Evolutionary conservation across 139 green algal genomes (phyloP).

Genomic region (Penium margaritaceum): DNA sequence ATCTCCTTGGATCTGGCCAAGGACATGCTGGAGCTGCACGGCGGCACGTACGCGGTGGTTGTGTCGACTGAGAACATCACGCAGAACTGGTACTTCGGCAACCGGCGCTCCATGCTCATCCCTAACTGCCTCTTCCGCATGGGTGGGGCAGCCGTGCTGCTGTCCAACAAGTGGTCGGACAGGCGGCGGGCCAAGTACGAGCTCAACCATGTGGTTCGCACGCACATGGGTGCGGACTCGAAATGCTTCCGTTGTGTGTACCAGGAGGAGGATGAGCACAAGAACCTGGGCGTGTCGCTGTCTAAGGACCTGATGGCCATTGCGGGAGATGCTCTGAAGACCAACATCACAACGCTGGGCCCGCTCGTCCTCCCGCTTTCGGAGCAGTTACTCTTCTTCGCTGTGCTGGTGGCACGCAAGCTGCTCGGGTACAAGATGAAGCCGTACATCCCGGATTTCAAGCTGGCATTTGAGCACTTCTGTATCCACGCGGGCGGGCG

Average conservation of each 20-base stretch:
- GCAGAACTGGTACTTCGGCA: conserved; percentile 89
- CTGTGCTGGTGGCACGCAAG: conserved; percentile 77
- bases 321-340: conserved; percentile 69
- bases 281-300: conserved; percentile 63
- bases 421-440: conserved; percentile 49
- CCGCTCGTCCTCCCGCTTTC: conserved; percentile 84
- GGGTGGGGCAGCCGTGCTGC: conserved; percentile 77
- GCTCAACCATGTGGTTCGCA: conserved; percentile 73
- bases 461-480: conserved; percentile 90
- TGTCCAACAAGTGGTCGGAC: conserved; percentile 73
- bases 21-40: conserved; percentile 70
- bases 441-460: conserved; percentile 94
- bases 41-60: conserved; percentile 62
- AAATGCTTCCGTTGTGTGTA: conserved; percentile 76
- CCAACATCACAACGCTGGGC: conserved; percentile 92
- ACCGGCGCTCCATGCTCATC: conserved; percentile 85
- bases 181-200: conserved; percentile 71
- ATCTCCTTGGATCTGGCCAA: conserved; percentile 78
- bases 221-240: conserved; percentile 81
- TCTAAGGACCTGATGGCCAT: conserved; percentile 86
- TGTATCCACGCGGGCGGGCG: conserved; percentile 94
- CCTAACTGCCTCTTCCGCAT: conserved; percentile 94
- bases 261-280: conserved; percentile 48
- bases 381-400: conserved; percentile 83
- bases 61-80: conserved; percentile 96